These are phyloP conservation scores for Pilaira anomala DNA, from an alignment of 192 early-diverging fungal species.

Conservation along the genomic window DNA sequence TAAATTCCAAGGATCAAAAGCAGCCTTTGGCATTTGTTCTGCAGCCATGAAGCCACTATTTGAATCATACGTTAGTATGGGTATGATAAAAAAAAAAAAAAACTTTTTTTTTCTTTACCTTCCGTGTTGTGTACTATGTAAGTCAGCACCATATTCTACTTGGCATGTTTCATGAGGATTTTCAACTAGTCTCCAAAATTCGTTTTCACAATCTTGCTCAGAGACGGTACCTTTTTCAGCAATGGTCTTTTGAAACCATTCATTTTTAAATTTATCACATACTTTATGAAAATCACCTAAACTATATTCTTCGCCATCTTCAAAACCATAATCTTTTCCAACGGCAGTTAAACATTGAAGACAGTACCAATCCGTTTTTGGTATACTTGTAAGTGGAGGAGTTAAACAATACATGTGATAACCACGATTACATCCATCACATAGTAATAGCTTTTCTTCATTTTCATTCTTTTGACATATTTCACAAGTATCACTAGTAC, in stretches of 20 bases:
- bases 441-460: conserved; percentile 71
- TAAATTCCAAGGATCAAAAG: conserved; percentile 77
- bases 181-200: conserved; percentile 92
- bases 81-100: background rate
- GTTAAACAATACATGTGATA: conserved; percentile 81
- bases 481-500: conserved; percentile 37
- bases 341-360: conserved; percentile 69
- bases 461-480: conserved; percentile 40
- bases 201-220: conserved; percentile 81
- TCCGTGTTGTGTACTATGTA: conserved; percentile 88
- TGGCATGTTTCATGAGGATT: conserved; percentile 84
- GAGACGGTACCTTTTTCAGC: conserved; percentile 40
- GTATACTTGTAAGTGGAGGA: conserved; percentile 59
- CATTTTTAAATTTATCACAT: conserved; percentile 78
- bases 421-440: conserved; percentile 83
- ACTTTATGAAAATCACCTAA: conserved; percentile 76
- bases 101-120: conserved; percentile 43
- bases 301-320: conserved; percentile 79
- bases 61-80: conserved; percentile 7
- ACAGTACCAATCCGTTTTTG: conserved; percentile 85
- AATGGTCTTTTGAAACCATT: conserved; percentile 60
- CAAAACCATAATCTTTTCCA: conserved; percentile 91
- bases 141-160: conserved; percentile 95
- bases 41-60: conserved; percentile 38
- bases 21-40: conserved; percentile 12